phyloP scores from a whole-genome alignment of 164 flowering plant species.

The Magnolia officinalis region DNA sequence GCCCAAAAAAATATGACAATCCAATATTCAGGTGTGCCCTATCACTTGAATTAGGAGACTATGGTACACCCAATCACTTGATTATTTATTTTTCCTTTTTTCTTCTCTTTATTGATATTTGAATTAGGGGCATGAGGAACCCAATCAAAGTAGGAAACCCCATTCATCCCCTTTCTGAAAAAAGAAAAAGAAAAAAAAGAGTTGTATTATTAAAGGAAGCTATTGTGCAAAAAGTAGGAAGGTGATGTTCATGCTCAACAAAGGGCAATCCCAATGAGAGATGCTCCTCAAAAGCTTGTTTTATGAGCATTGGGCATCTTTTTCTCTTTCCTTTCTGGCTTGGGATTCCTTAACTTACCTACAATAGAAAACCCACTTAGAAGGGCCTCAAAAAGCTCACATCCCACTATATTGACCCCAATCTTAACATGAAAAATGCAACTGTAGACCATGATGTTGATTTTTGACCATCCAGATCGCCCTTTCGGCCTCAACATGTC shows the following conservation, averaged over 20 bases:
- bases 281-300: constrained; percentile 31
- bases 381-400: constrained; percentile 20
- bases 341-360: constrained; percentile 38
- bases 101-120: constrained; percentile 8
- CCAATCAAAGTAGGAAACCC: constrained; percentile 38
- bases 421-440: constrained; percentile 5
- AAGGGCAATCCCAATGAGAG: constrained; percentile 16
- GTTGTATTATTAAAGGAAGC: neutral
- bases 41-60: neutral
- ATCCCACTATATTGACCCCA: constrained; percentile 29
- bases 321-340: constrained; percentile 18
- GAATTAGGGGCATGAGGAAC: constrained; percentile 30
- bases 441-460: neutral
- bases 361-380: constrained; percentile 32
- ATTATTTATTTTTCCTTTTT: no score
- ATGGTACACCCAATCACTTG: neutral
- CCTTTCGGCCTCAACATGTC: neutral
- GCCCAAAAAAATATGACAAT: no score
- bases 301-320: constrained; percentile 31
- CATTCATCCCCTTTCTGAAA: constrained; percentile 30
- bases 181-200: neutral
- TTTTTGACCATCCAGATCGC: neutral
- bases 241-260: constrained; percentile 13
- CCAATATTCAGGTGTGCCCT: neutral
- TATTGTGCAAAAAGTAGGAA: constrained; percentile 12